Evolutionary conservation across 1,284 basidiomycete species (phyloP).

Genomic region (Apiotrichum gracile): DNA sequence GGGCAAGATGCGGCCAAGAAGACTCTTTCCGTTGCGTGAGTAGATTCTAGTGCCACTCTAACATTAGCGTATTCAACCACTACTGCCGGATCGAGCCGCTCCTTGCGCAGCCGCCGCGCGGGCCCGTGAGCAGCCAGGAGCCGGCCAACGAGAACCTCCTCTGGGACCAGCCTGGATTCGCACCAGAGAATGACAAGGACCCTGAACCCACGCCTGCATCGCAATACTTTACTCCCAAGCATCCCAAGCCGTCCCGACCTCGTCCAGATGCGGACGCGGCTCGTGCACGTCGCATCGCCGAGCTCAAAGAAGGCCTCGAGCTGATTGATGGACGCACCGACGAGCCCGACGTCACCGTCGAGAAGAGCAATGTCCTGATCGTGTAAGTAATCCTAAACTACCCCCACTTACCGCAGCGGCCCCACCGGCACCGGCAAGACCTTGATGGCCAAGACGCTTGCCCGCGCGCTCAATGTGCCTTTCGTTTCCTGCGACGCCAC

Average conservation of each 20-base stretch:
- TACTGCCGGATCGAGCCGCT: conserved; percentile 60
- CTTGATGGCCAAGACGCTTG: conserved; percentile 73
- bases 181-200: conserved; percentile 20
- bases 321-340: not conserved
- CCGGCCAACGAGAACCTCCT: conserved; percentile 2
- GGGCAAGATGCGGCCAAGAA: conserved; percentile 91
- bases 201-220: conserved; percentile 1
- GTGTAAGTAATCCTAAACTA: conserved; percentile 53
- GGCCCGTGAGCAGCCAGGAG: not conserved
- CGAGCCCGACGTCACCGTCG: conserved; percentile 52
- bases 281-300: conserved; percentile 15
- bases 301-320: conserved; percentile 13
- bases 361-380: conserved; percentile 89
- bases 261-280: conserved; percentile 11
- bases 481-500: conserved; percentile 60
- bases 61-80: conserved; percentile 77
- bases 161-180: conserved; percentile 23
- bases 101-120: conserved; percentile 20
- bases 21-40: conserved; percentile 81
- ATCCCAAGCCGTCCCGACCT: too few species aligned
- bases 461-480: conserved; percentile 79
- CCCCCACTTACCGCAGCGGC: conserved; percentile 25
- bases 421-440: conserved; percentile 67
- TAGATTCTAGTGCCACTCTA: conserved; percentile 14
- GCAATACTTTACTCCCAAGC: too few species aligned